Conservation (phyloP, 2,329 filamentous ascomycete species). For the Monosporascus sp. region DNA sequence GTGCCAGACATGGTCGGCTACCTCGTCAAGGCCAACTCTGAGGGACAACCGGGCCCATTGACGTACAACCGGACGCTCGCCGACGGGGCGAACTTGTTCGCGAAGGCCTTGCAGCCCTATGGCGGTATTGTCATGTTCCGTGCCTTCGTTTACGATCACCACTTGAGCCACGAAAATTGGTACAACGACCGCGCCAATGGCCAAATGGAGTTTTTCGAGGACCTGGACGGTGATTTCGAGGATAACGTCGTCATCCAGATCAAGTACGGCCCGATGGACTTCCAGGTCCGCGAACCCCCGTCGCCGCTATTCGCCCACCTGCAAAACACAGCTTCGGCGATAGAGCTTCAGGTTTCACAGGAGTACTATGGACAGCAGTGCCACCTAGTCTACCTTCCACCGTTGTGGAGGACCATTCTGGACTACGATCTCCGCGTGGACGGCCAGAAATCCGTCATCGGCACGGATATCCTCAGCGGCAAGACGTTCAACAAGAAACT, state of each 20-base stretch:
- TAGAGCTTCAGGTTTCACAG: slow-evolving; percentile 63
- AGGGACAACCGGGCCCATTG: slow-evolving; percentile 64
- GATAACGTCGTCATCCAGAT: slow-evolving; percentile 68
- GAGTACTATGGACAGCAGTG: slow-evolving; percentile 68
- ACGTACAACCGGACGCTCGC: slow-evolving; percentile 66
- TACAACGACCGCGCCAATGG: slow-evolving; percentile 64
- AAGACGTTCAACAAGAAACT: slow-evolving; percentile 50
- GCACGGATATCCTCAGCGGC: slow-evolving; percentile 53
- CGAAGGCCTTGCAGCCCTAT: slow-evolving; percentile 49
- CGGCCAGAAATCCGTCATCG: slow-evolving; percentile 46
- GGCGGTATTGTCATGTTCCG: slow-evolving; percentile 64
- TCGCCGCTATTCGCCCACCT: slow-evolving; percentile 58
- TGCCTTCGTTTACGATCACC: slow-evolving; percentile 63
- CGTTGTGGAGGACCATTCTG: slow-evolving; percentile 62
- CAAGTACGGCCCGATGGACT: slow-evolving; percentile 70
- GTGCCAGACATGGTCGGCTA: slow-evolving; percentile 66
- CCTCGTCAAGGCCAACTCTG: slow-evolving; percentile 66
- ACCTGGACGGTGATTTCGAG: slow-evolving; percentile 59
- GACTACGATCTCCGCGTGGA: slow-evolving; percentile 63
- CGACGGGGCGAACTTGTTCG: slow-evolving; percentile 65
- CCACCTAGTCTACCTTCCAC: slow-evolving; percentile 62
- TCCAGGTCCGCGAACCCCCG: slow-evolving; percentile 63
- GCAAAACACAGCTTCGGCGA: slow-evolving; percentile 39
- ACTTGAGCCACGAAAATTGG: slow-evolving; percentile 54
- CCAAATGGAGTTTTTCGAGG: slow-evolving; percentile 60